Base-by-base conservation (phyloP, 192 early-diverging fungal species). In the Dissophora ornata region DNA sequence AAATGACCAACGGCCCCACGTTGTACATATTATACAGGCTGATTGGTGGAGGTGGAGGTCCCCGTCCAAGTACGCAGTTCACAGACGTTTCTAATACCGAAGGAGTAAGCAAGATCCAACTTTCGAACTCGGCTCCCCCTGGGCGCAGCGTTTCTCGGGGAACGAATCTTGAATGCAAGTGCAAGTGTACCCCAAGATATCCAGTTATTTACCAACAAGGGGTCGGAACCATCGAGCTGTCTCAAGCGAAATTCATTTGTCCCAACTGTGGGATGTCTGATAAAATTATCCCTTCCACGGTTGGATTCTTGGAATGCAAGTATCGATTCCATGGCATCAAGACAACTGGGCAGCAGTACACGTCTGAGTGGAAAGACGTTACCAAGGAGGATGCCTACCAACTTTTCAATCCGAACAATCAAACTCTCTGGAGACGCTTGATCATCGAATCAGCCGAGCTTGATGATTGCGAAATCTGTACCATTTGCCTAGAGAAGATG, bases 311-410 rank as follows among this genome's bases (percentile, higher is more conserved):
- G 19, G n/a, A 5, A 4, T 67, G 66, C 55, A 68, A 52, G 38
- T 58, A 68, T 38, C 56, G 56, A 2, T 68, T 58, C 36, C 56
- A 59, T 16, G 66, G 66, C 2, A 38, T 51, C 33, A 68, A 58
- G 34, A 25, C 55, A 0, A 21, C 26, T 11, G 48, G 56, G 0
- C 34, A 49, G 21, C 47, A 57, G 38, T 52, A 50, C 16, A 42
- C 66, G 0, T 29, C 56, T 1, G 21, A 32, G 0, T 67, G 55
- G 65, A 64, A 18, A 11, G 16, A 9, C 0, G 33, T 51, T 3
- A 18, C 10, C 12, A 0, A 29, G 1, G 18, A 57, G 13, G 56
- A 51, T 9, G 13, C 1, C 8, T 59, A 59, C 29, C 56, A 44
- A 34, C 28, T 8, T 1, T 68, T 58, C 33, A 18, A 42, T 10